phyloP scores from a whole-genome alignment of 345 rosid genomes.

The Mangifera indica region DNA sequence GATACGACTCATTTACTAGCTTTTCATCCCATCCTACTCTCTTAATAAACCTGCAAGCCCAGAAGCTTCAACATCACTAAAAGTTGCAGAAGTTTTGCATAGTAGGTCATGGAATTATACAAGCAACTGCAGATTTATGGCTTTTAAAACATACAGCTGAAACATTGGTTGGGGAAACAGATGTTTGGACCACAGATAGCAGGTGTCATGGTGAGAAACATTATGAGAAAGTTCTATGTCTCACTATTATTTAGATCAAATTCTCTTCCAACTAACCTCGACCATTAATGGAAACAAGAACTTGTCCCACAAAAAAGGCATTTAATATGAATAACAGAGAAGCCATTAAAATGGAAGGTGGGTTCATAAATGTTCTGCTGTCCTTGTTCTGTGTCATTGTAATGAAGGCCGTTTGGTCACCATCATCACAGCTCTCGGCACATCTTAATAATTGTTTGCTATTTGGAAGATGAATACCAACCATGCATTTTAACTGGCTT shows the following conservation, averaged over 20 bases:
- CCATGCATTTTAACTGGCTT: not conserved
- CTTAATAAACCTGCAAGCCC: conserved; percentile 60
- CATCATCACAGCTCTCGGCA: too few relatives aligned
- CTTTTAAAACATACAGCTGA: not conserved
- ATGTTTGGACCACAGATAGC: not conserved
- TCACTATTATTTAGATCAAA: not conserved
- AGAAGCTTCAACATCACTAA: conserved; percentile 4
- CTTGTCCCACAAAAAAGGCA: not conserved
- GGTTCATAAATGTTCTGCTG: conserved; percentile 24
- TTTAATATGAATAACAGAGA: not conserved
- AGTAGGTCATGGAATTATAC: not conserved
- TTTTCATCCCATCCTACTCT: conserved; percentile 77
- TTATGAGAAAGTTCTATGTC: not conserved
- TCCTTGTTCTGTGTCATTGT: not conserved
- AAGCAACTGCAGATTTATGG: not conserved
- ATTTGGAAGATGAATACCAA: not conserved
- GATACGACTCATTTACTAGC: conserved; percentile 84
- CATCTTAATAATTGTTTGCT: not conserved
- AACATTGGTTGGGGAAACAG: not conserved
- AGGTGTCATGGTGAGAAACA: too few relatives aligned
- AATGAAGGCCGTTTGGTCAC: too few relatives aligned
- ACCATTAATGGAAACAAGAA: not conserved
- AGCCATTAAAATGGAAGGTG: conserved; percentile 4
- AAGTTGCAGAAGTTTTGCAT: not conserved
- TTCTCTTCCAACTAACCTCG: not conserved